These are phyloP conservation scores for Stentor roeselii DNA, from an alignment of 73 alveolate genomes.

Conservation along the genomic window DNA sequence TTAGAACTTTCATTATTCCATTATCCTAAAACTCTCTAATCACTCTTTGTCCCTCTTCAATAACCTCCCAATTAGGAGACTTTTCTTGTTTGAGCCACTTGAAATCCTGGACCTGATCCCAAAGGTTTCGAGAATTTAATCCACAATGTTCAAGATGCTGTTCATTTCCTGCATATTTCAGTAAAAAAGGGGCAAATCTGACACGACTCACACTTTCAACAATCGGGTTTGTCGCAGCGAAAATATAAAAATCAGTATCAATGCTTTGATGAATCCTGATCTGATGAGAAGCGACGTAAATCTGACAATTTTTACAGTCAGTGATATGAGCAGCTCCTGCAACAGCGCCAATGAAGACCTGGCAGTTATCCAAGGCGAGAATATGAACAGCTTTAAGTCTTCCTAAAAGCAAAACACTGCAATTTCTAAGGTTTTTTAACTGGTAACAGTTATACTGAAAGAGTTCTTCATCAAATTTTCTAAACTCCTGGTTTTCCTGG, in stretches of 20 bases:
- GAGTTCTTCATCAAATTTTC: conserved; percentile 53
- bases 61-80: conserved; percentile 82
- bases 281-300: conserved; percentile 80
- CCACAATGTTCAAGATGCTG: conserved; percentile 53
- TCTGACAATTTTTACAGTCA: conserved; percentile 57
- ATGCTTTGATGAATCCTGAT: conserved; percentile 80
- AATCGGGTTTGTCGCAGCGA: conserved; percentile 83
- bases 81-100: conserved; percentile 85
- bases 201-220: conserved; percentile 76
- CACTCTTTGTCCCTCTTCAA: conserved; percentile 19
- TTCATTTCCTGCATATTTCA: conserved; percentile 45
- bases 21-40: not conserved
- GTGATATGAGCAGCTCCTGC: conserved; percentile 84
- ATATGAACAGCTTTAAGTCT: conserved; percentile 72
- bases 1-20: not conserved
- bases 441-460: conserved; percentile 67
- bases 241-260: conserved; percentile 65
- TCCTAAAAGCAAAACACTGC: conserved; percentile 60
- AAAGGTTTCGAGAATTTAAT: conserved; percentile 56
- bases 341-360: conserved; percentile 80
- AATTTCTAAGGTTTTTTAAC: conserved; percentile 63
- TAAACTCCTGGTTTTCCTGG: conserved; percentile 31
- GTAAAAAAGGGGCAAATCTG: conserved; percentile 57
- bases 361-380: conserved; percentile 61
- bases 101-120: conserved; percentile 81